Base-by-base conservation (phyloP, 192 early-diverging fungal genomes). In the Gamsiella multidivaricata region DNA sequence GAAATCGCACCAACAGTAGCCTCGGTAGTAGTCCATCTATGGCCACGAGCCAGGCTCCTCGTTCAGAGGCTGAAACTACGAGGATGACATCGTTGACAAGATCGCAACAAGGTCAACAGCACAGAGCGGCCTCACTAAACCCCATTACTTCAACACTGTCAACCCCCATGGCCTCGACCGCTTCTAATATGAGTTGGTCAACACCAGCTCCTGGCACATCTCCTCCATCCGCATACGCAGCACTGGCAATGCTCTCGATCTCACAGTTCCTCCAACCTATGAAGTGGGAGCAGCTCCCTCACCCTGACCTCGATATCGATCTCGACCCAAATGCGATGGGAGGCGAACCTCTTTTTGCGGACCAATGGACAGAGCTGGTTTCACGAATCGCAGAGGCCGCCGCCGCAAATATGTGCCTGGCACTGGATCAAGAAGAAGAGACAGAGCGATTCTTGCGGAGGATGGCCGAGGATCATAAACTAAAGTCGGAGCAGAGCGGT, bases 291-390 rank as follows among this genome's bases (percentile, higher is more conserved):
- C 65, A 78, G 20, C 54, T 78, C 14, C 74, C 74, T 15, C 59
- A 47, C 28, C 74, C 74, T 14, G 74, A 78, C 22, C 29, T 69
- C 22, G 74, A 78, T 28, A 78, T 78, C 32, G 74, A 78, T 43
- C 55, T 78, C 5, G 74, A 78, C 23, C 74, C 74, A 10, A 64
- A 28, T 29, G 22, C 65, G 0, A 63, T 78, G 61, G 74, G 61
- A 0, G 74, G 57, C 0, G 74, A 78, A 15, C 74, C 74, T 17
- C n/a, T 78, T 14, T 78, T 78, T 51, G 53, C 65, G 25, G 23
- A 29, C 1, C 65, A 78, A 31, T 78, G 74, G 74, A 22, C 49
- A 8, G 74, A 78, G 0, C 34, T 78, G 33, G 74, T 78, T 11
- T 22, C 18, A 2, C 59, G 20, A 26, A 63, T 54, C 20, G 65